Percentiles rank a stretch among this genome's conserved stretches.
phyloP scores from a whole-genome alignment of 1,284 basidiomycete species.

The Lentinus polychrous region DNA sequence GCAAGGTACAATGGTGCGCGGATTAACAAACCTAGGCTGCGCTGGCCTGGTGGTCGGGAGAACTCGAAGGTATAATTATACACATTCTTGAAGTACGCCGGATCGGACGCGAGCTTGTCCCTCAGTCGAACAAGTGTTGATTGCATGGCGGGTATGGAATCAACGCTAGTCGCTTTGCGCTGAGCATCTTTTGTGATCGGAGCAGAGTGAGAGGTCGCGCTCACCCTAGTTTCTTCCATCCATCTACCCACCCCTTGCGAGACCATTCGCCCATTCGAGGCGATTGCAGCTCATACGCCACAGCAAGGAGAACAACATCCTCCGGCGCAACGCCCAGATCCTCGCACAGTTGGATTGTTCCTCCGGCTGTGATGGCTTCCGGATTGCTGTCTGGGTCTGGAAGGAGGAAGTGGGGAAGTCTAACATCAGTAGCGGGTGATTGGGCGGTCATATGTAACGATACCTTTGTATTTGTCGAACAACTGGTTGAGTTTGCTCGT shows the following conservation, averaged over 20 bases:
- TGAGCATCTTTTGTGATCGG: conserved; percentile 2
- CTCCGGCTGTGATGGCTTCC: conserved; percentile 62
- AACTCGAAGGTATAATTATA: conserved; percentile 90
- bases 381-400: conserved; percentile 41
- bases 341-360: conserved; percentile 67
- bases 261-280: conserved; percentile 73
- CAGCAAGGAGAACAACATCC: conserved; percentile 69
- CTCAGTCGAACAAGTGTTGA: conserved; percentile 51
- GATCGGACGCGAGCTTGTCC: conserved; percentile 59
- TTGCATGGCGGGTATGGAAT: conserved; percentile 68
- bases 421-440: conserved; percentile 1
- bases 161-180: conserved; percentile 41
- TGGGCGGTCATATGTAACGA: conserved; percentile 12
- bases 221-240: conserved; percentile 69
- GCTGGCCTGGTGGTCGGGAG: conserved; percentile 69
- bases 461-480: conserved; percentile 80
- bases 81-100: conserved; percentile 77
- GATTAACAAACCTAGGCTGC: conserved; percentile 51
- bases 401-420: neutral
- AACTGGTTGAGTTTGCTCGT: conserved; percentile 54
- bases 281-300: conserved; percentile 74
- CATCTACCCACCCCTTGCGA: conserved; percentile 71
- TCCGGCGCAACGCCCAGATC: conserved; percentile 67
- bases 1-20: neutral
- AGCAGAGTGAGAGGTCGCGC: conserved; percentile 16